These are phyloP conservation scores for Penicillium sp. DNA, from an alignment of 2,329 filamentous ascomycete species.

Conservation along the genomic window DNA sequence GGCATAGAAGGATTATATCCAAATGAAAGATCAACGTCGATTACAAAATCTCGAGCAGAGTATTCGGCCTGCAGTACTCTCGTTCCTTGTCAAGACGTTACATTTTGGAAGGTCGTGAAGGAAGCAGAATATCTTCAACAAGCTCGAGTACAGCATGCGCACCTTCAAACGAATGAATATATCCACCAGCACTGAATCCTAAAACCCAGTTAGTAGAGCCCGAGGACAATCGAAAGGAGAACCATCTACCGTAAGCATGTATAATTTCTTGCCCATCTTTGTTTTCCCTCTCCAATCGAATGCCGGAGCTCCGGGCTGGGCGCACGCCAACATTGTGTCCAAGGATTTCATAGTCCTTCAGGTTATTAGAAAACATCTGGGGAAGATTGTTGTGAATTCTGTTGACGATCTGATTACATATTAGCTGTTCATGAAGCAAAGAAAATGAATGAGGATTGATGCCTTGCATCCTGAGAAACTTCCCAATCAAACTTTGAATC, in stretches of 20 bases:
- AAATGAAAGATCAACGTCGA: neutral
- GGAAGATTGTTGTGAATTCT: neutral
- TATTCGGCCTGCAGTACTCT: too few species aligned
- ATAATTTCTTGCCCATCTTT: neutral
- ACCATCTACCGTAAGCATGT: neutral
- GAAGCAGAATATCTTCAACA: neutral
- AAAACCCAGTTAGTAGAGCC: neutral
- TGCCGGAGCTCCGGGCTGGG: neutral
- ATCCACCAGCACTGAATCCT: neutral
- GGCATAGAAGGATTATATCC: conserved; percentile 3
- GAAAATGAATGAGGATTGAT: neutral
- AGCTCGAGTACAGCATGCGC: neutral
- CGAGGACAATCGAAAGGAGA: neutral
- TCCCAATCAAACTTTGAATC: neutral
- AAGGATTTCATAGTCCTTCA: neutral
- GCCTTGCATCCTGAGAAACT: neutral
- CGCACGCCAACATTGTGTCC: conserved; percentile 3
- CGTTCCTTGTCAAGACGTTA: neutral
- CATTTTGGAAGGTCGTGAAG: neutral
- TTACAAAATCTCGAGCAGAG: neutral
- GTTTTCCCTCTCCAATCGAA: neutral
- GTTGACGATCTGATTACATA: neutral
- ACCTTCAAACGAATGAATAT: neutral
- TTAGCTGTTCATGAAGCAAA: neutral
- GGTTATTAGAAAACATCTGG: neutral